A percentile compares a stretch with the other conserved stretches of the same genome.
Evolutionary conservation across 1,284 basidiomycete genomes (phyloP).

Genomic region (Papiliotrema terrestris): DNA sequence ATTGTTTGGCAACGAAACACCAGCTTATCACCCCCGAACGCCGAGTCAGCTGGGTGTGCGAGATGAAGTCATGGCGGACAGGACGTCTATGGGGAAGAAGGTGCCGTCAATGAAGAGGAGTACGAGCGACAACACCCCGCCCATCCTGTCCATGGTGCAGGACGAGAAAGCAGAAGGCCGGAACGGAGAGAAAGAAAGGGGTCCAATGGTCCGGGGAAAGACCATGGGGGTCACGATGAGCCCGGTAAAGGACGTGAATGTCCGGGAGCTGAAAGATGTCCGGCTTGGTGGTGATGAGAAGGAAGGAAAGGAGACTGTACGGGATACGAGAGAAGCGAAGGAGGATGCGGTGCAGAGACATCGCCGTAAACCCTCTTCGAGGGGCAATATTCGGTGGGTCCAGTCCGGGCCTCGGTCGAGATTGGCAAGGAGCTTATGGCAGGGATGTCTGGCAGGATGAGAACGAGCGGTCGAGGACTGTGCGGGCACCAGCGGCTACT

Average conservation of each 20-base stretch:
- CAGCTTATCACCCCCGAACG: neutral
- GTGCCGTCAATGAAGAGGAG: conserved; percentile 10
- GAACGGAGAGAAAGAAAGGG: neutral
- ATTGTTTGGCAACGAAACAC: conserved; percentile 1
- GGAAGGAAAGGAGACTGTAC: neutral
- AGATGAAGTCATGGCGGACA: neutral
- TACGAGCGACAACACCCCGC: conserved; percentile 9
- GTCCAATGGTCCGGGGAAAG: neutral
- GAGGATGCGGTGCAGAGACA: conserved; percentile 19
- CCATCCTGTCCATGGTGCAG: neutral
- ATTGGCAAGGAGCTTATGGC: neutral
- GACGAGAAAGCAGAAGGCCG: neutral
- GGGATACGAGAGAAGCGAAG: neutral
- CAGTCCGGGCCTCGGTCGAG: neutral
- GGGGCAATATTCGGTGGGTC: conserved; percentile 36
- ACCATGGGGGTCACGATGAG: neutral
- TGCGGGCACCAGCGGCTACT: conserved; percentile 12
- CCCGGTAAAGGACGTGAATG: neutral
- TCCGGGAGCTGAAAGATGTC: neutral
- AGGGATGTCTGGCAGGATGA: conserved; percentile 44
- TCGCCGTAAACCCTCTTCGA: conserved; percentile 32
- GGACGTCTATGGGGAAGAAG: neutral
- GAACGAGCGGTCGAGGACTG: conserved; percentile 27
- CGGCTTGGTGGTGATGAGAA: neutral
- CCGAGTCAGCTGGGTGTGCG: neutral